These are phyloP conservation scores for Plectosphaerella cucumerina DNA, from an alignment of 2,329 filamentous ascomycete species.

Conservation along the genomic window DNA sequence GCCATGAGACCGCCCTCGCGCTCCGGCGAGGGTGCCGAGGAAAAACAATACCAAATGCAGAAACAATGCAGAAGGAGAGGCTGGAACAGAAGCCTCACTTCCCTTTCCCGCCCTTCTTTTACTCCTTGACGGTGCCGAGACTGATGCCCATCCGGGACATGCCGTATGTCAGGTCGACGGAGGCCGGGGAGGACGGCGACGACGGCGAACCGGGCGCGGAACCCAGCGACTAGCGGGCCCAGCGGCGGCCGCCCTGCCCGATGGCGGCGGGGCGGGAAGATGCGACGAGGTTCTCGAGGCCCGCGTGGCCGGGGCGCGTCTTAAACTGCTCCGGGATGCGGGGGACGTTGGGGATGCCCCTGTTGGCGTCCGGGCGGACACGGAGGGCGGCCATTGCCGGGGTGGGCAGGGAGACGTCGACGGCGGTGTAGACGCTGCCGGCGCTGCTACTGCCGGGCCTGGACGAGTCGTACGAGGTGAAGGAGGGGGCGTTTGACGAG, in stretches of 20 bases:
- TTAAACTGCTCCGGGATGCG: conserved; percentile 38
- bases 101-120: too few species aligned
- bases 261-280: neutral
- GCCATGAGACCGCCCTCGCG: too few species aligned
- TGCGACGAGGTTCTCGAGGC: conserved; percentile 2
- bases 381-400: conserved; percentile 21
- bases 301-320: conserved; percentile 7
- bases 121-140: too few species aligned
- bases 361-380: conserved; percentile 40
- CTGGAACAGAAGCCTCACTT: too few species aligned
- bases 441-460: conserved; percentile 5
- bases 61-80: too few species aligned
- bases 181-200: too few species aligned
- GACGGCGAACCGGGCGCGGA: neutral
- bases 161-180: too few species aligned
- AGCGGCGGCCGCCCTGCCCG: neutral
- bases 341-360: conserved; percentile 41
- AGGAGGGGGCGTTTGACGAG: conserved; percentile 3
- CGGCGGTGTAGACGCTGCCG: conserved; percentile 7
- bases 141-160: too few species aligned
- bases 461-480: conserved; percentile 4
- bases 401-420: neutral
- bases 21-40: too few species aligned
- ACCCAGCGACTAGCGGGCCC: neutral
- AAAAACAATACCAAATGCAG: too few species aligned